phyloP scores from a whole-genome alignment of 768 basidiomycete genomes.

The Gymnopilus dilepis region DNA sequence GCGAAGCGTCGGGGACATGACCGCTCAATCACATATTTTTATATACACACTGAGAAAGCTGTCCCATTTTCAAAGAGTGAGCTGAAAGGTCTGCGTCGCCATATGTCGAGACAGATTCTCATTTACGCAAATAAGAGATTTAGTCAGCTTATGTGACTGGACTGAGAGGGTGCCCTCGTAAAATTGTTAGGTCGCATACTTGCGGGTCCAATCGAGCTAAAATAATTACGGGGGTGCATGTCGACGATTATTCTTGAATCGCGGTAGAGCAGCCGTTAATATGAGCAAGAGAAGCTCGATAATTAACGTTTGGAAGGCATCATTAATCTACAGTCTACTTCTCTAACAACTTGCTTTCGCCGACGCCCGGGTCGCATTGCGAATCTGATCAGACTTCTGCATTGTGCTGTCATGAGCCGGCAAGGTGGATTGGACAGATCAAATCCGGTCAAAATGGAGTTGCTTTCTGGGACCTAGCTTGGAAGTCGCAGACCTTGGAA shows the following conservation, averaged over 20 bases:
- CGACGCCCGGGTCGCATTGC: constrained; percentile 1
- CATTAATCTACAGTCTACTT: constrained; percentile 4
- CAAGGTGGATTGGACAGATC: constrained; percentile 18
- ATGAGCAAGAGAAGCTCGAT: not conserved
- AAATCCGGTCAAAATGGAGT: constrained; percentile 26
- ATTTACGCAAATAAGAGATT: not conserved
- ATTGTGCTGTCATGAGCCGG: constrained; percentile 4
- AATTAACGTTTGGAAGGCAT: constrained; percentile 10
- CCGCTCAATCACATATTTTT: constrained; percentile 1
- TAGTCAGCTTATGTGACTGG: not conserved
- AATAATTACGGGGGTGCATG: not conserved
- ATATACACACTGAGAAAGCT: constrained; percentile 5
- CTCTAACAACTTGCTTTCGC: constrained; percentile 1
- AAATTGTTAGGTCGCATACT: not conserved
- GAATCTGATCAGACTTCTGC: constrained; percentile 20
- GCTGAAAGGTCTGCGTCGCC: not conserved
- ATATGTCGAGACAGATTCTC: not conserved
- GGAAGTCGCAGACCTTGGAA: no score
- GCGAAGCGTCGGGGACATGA: not conserved
- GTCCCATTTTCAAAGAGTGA: not conserved
- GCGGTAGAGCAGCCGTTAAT: not conserved
- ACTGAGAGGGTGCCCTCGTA: not conserved
- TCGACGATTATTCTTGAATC: not conserved
- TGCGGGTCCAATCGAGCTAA: not conserved
- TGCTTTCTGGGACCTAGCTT: constrained; percentile 8